Conservation (phyloP, 202 grass and related monocot species). For the Saccharum hybrid region DNA sequence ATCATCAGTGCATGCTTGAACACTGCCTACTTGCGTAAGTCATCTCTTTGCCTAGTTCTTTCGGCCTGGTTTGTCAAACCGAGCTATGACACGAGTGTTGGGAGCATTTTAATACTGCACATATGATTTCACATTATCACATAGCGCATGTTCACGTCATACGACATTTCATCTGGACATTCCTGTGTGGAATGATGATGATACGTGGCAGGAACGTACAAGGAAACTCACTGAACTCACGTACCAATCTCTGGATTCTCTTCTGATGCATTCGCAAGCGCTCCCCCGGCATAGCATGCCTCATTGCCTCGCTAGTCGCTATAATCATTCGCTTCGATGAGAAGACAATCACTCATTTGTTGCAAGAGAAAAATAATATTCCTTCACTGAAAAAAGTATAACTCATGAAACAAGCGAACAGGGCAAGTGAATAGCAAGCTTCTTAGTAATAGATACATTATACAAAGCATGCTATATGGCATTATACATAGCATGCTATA, state of each 20-base stretch:
- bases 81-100: background rate
- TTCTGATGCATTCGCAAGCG: background rate
- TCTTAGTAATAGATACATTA: too few relatives aligned
- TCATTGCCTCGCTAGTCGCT: background rate
- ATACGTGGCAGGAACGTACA: background rate
- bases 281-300: background rate
- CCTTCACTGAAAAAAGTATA: too few relatives aligned
- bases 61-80: background rate
- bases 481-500: too few relatives aligned
- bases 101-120: background rate
- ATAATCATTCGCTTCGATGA: too few relatives aligned
- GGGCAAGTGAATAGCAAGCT: too few relatives aligned
- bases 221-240: background rate
- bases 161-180: background rate
- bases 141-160: background rate
- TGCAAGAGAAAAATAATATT: too few relatives aligned
- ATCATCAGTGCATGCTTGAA: background rate
- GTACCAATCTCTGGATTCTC: background rate
- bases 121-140: too few relatives aligned
- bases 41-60: background rate
- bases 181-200: background rate
- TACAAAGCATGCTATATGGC: too few relatives aligned
- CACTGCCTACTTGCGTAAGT: background rate
- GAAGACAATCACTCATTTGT: too few relatives aligned
- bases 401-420: too few relatives aligned